These are phyloP conservation scores for Syzygium jambos DNA, from an alignment of 345 rosid species.

Conservation along the genomic window DNA sequence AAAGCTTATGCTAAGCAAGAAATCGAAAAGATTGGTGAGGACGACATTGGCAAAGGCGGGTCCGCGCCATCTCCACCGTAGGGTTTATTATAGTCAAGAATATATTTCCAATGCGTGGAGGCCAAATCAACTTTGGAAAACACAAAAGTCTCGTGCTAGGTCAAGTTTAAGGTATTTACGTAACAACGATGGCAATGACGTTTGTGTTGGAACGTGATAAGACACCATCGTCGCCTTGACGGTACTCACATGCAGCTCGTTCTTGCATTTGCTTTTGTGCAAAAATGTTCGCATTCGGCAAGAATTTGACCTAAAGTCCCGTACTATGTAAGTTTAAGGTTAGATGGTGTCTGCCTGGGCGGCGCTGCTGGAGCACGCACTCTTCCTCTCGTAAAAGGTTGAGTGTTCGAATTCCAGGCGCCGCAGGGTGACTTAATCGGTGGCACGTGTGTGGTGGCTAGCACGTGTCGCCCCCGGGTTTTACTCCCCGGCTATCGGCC, in stretches of 20 bases:
- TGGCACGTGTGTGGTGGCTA: no score
- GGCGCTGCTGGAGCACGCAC: no score
- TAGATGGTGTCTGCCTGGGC: no score
- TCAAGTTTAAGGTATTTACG: neutral
- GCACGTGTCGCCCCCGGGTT: no score
- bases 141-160: neutral
- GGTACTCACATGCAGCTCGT: neutral
- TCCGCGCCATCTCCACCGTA: neutral
- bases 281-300: neutral
- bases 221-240: neutral
- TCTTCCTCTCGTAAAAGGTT: no score
- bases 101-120: neutral
- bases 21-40: neutral
- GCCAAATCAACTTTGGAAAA: neutral
- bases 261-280: neutral
- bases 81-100: neutral
- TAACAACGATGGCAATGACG: neutral
- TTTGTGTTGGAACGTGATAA: neutral
- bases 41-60: neutral
- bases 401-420: no score
- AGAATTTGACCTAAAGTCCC: neutral
- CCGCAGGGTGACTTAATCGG: no score
- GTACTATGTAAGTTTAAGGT: neutral
- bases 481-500: no score
- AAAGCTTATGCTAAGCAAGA: neutral